Percentiles rank a stretch among this genome's conserved stretches.
These are phyloP conservation scores for Huntiella bhutanensis DNA, from an alignment of 2,329 filamentous ascomycete species.

Conservation along the genomic window DNA sequence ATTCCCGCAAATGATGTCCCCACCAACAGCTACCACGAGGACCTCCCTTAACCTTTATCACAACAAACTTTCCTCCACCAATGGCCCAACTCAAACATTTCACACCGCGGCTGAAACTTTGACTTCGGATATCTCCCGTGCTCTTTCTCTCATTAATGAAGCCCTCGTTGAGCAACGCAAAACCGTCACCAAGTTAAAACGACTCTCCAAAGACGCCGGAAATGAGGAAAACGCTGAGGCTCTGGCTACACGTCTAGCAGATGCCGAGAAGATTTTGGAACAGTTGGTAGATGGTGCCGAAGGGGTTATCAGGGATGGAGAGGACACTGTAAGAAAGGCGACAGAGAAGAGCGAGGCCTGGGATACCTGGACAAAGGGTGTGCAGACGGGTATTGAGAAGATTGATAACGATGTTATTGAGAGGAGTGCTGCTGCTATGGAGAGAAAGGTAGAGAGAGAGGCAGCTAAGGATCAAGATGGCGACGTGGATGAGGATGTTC, in stretches of 20 bases:
- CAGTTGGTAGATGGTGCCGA: slow-evolving; percentile 3
- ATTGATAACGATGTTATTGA: slow-evolving; percentile 1
- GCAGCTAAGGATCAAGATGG: not conserved
- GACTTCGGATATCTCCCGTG: slow-evolving; percentile 5
- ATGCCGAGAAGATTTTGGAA: slow-evolving; percentile 2
- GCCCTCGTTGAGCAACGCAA: slow-evolving; percentile 6
- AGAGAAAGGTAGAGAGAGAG: not conserved
- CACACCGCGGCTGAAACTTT: not conserved
- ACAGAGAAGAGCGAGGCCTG: slow-evolving; percentile 32
- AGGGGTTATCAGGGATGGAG: slow-evolving; percentile 15
- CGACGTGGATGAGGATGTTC: not conserved
- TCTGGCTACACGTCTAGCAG: not conserved
- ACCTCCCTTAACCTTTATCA: no score
- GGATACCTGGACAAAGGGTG: slow-evolving; percentile 27
- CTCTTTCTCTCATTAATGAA: slow-evolving; percentile 7
- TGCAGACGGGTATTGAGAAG: slow-evolving; percentile 13
- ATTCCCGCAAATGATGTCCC: no score
- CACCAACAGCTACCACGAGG: no score
- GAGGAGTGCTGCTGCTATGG: not conserved
- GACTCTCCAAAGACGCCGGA: slow-evolving; percentile 1
- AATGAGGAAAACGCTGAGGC: slow-evolving; percentile 1
- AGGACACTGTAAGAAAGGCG: slow-evolving; percentile 26
- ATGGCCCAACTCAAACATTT: not conserved
- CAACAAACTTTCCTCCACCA: not conserved
- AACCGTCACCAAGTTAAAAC: slow-evolving; percentile 1